These are phyloP conservation scores for Xerocomus amazonicus DNA, from an alignment of 1,284 basidiomycete species.

Conservation along the genomic window DNA sequence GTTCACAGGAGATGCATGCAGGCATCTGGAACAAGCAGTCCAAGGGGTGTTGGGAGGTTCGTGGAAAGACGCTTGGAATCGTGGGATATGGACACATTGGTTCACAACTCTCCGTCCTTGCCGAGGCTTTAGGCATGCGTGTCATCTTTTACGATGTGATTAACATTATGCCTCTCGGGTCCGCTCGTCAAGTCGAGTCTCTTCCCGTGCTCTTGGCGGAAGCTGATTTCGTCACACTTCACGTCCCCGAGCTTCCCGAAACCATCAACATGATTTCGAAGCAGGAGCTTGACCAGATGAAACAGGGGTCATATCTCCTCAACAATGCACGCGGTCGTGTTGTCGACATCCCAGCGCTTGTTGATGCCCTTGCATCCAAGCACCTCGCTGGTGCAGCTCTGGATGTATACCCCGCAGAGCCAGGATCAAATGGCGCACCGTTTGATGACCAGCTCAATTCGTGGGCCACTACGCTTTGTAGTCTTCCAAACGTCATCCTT, in stretches of 20 bases:
- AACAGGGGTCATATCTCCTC: slow-evolving; percentile 92
- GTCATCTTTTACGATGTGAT: slow-evolving; percentile 96
- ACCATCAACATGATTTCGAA: slow-evolving; percentile 92
- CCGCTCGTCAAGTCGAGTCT: slow-evolving; percentile 84
- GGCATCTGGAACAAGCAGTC: slow-evolving; percentile 99
- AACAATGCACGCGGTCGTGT: slow-evolving; percentile 98
- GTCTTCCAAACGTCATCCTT: slow-evolving; percentile 85
- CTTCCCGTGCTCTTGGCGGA: slow-evolving; percentile 75
- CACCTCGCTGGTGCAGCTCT: slow-evolving; percentile 93
- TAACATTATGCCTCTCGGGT: slow-evolving; percentile 97
- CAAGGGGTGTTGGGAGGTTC: slow-evolving; percentile 96
- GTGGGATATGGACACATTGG: slow-evolving; percentile 99
- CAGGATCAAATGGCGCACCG: slow-evolving; percentile 82
- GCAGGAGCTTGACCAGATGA: slow-evolving; percentile 85
- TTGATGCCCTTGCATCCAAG: slow-evolving; percentile 76
- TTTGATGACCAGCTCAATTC: slow-evolving; percentile 85
- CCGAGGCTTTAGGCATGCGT: slow-evolving; percentile 94
- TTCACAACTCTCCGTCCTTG: slow-evolving; percentile 93
- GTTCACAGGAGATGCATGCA: slow-evolving; percentile 81
- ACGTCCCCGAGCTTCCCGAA: slow-evolving; percentile 96
- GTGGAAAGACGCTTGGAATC: slow-evolving; percentile 97
- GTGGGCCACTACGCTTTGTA: slow-evolving; percentile 74
- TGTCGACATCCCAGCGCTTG: slow-evolving; percentile 90
- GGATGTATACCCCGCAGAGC: slow-evolving; percentile 94
- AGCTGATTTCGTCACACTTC: slow-evolving; percentile 94